Conservation (phyloP, 2,329 filamentous ascomycete genomes). For the Xylariaceae sp. region DNA sequence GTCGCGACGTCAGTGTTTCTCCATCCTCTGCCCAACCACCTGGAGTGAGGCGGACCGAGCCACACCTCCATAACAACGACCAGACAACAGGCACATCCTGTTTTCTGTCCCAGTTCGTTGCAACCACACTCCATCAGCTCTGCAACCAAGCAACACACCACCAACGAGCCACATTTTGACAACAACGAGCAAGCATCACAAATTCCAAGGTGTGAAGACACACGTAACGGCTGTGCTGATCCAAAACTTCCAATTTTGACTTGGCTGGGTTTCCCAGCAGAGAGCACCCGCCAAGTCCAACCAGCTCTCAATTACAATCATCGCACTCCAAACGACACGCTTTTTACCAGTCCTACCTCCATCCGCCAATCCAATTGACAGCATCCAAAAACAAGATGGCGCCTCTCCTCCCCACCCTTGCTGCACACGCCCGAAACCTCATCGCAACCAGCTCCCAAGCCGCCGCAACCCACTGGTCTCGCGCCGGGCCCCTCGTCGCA, state of each 20-base stretch:
- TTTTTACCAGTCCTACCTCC: not conserved
- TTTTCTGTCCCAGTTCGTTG: conserved; percentile 5
- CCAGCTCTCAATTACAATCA: conserved; percentile 1
- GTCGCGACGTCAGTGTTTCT: conserved; percentile 24
- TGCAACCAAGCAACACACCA: not conserved
- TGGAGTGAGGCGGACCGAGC: conserved; percentile 16
- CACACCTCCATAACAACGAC: conserved; percentile 26
- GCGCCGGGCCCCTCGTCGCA: conserved; percentile 41
- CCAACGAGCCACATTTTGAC: conserved; percentile 1
- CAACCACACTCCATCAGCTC: not conserved
- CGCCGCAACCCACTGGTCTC: conserved; percentile 24
- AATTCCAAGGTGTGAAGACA: conserved; percentile 2
- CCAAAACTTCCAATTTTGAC: conserved; percentile 9
- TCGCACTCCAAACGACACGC: not conserved
- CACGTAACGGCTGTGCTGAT: conserved; percentile 7
- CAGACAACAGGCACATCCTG: conserved; percentile 15
- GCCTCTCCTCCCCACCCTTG: conserved; percentile 29
- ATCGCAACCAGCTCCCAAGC: conserved; percentile 28
- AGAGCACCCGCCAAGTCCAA: conserved; percentile 22
- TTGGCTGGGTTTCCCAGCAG: conserved; percentile 28
- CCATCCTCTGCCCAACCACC: conserved; percentile 21
- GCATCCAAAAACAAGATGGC: conserved; percentile 24
- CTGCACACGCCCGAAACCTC: conserved; percentile 28
- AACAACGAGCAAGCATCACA: not conserved
- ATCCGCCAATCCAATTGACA: conserved; percentile 1